phyloP scores from a whole-genome alignment of 1,284 basidiomycete species.

The Cryptococcus neoformans region DNA sequence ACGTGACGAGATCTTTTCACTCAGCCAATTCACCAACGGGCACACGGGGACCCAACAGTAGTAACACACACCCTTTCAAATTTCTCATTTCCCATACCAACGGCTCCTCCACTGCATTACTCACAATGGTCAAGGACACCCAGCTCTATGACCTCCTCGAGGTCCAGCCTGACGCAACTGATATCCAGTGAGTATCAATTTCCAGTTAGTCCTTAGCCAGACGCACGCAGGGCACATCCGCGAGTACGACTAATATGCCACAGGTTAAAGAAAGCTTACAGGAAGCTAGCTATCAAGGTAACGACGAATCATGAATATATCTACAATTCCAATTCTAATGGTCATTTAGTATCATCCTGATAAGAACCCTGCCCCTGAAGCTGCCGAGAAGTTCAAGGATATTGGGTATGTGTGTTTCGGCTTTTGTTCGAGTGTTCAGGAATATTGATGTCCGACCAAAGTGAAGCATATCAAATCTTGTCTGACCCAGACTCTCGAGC shows the following conservation, averaged over 20 bases:
- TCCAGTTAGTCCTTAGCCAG: background rate
- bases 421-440: background rate
- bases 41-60: too few relatives aligned
- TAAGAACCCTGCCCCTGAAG: constrained; percentile 83
- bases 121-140: constrained; percentile 39
- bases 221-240: background rate
- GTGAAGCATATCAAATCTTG: constrained; percentile 87
- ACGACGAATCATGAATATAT: constrained; percentile 19
- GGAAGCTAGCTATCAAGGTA: constrained; percentile 92
- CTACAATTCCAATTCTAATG: background rate
- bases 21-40: too few relatives aligned
- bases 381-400: constrained; percentile 91
- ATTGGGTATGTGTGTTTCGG: constrained; percentile 64
- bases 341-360: constrained; percentile 79
- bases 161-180: constrained; percentile 43
- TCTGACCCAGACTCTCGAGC: constrained; percentile 80
- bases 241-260: background rate
- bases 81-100: too few relatives aligned
- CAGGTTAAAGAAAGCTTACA: constrained; percentile 87
- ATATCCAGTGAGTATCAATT: constrained; percentile 39
- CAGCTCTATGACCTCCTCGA: constrained; percentile 48
- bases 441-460: constrained; percentile 35
- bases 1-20: too few relatives aligned
- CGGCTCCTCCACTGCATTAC: too few relatives aligned
- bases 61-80: too few relatives aligned